Conservation (phyloP, 1,139 yeast genomes). For the Kurtzmaniella quercitrusa region DNA sequence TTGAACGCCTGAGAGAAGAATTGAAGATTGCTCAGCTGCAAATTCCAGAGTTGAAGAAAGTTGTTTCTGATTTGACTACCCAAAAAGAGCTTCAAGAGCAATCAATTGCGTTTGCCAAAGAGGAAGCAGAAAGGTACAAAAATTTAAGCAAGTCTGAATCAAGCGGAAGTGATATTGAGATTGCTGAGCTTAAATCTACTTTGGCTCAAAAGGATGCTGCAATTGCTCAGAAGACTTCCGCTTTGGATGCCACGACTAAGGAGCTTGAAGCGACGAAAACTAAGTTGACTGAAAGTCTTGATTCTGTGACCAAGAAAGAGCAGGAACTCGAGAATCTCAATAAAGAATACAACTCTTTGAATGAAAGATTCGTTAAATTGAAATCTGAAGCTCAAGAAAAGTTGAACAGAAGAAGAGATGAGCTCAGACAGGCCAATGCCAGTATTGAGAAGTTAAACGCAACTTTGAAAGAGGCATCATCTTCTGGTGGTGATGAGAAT, state of each 20-base stretch:
- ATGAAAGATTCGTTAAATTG: constrained; percentile 6
- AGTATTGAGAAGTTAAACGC: constrained; percentile 20
- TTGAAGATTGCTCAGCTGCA: constrained; percentile 14
- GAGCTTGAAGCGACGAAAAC: constrained; percentile 27
- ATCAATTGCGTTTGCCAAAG: constrained; percentile 28
- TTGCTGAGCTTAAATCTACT: constrained; percentile 2
- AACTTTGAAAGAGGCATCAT: constrained; percentile 13
- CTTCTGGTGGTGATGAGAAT: constrained; percentile 8
- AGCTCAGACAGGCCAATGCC: constrained; percentile 17
- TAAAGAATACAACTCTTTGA: constrained; percentile 3
- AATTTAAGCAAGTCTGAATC: constrained; percentile 8
- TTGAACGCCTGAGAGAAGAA: constrained; percentile 20
- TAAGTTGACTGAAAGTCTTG: constrained; percentile 26
- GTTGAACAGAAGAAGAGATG: constrained; percentile 9
- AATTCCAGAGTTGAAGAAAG: constrained; percentile 17
- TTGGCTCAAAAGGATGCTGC: constrained; percentile 5
- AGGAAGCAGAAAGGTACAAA: constrained; percentile 35
- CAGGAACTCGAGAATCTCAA: constrained; percentile 19
- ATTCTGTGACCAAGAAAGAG: constrained; percentile 21
- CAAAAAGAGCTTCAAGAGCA: constrained; percentile 31
- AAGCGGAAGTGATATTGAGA: constrained; percentile 16
- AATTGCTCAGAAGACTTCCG: not conserved
- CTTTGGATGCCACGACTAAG: constrained; percentile 5
- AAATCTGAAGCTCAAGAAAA: constrained; percentile 8
- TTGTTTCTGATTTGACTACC: constrained; percentile 19